Evolutionary conservation across 2,329 filamentous ascomycete species (phyloP), one percentile per base, ranked within the genome.

Genomic region (Exophiala sideris): DNA sequence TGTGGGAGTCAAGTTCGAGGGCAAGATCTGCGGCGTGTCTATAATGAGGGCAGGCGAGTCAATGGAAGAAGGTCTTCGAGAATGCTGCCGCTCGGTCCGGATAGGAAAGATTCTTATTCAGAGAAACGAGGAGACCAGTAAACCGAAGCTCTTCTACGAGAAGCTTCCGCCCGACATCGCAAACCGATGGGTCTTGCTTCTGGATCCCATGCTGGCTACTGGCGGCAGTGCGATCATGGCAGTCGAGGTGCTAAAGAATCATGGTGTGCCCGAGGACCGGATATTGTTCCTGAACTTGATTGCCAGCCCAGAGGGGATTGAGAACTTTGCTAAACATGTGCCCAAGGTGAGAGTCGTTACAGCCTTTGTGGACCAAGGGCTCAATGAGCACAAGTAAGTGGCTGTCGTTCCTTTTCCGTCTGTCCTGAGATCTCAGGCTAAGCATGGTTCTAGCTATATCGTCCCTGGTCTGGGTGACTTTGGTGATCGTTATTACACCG

Each of bases 131-230:
- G 94, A 97, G 75, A 97, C 94, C 1, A 82, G 87, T 50, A 83
- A 87, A 76, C 94, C 94, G 10, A 94, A 91, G 71, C 80, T 99
- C 9, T 99, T 97, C 73, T 99, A 97, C 73, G 92, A 97, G 67
- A 99, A 99, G 76, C 81, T 99, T 35, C 94, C 94, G 5, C 87
- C 90, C 68, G 94, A 99, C 69, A 96, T 99, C 70, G 83, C 88
- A 20, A 82, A 92, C 50, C 80, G 94, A 70, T 99, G 94, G 91
- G 92, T 96, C 34, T 76, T 99, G 56, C 78, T 99, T 41, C 76
- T 99, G 42, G 94, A 99, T 69, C 94, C 94, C n/a, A 99, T 99
- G 94, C 91, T 99, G 74, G 94, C 94, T 54, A 99, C 94, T 64
- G 91, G 92, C 63, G 94, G 94, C 44, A 96, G 91, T 54, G 94